A percentile compares a stretch with the other conserved stretches of the same genome.
Evolutionary conservation across 2,329 filamentous ascomycete species (phyloP).

Genomic region (Phaeomoniella chlamydospora): DNA sequence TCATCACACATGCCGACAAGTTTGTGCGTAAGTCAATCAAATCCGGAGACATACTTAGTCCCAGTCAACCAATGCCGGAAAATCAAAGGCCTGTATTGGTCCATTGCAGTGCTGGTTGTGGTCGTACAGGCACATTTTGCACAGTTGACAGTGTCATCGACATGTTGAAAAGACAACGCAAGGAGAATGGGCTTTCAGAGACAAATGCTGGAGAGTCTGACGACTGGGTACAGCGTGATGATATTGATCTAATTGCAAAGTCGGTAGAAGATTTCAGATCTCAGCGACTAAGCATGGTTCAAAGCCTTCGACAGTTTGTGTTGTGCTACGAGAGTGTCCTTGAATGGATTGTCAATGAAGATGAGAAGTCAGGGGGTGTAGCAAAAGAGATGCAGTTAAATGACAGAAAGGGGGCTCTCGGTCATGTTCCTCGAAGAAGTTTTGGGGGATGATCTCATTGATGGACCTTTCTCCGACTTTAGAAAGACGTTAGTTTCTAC

Average conservation of each 20-base stretch:
- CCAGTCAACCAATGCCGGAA: slow-evolving; percentile 25
- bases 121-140: slow-evolving; percentile 89
- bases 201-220: slow-evolving; percentile 18
- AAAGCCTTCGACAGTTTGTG: slow-evolving; percentile 83
- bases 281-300: slow-evolving; percentile 91
- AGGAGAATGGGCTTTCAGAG: slow-evolving; percentile 13
- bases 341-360: slow-evolving; percentile 58
- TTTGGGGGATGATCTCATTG: background rate
- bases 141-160: slow-evolving; percentile 92
- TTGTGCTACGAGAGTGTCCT: slow-evolving; percentile 91
- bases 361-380: slow-evolving; percentile 2
- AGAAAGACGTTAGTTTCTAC: no score
- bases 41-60: slow-evolving; percentile 4
- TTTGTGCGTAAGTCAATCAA: slow-evolving; percentile 33
- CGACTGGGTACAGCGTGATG: slow-evolving; percentile 55
- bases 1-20: slow-evolving; percentile 77
- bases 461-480: no score
- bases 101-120: slow-evolving; percentile 92
- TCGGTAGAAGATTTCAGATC: slow-evolving; percentile 83
- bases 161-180: slow-evolving; percentile 78
- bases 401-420: background rate
- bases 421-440: background rate
- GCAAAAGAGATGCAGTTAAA: slow-evolving; percentile 1
- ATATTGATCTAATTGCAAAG: slow-evolving; percentile 65
- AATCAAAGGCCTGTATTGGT: slow-evolving; percentile 63